Evolutionary conservation across 2,329 filamentous ascomycete species (phyloP).

Genomic region (Macrophomina tecta): DNA sequence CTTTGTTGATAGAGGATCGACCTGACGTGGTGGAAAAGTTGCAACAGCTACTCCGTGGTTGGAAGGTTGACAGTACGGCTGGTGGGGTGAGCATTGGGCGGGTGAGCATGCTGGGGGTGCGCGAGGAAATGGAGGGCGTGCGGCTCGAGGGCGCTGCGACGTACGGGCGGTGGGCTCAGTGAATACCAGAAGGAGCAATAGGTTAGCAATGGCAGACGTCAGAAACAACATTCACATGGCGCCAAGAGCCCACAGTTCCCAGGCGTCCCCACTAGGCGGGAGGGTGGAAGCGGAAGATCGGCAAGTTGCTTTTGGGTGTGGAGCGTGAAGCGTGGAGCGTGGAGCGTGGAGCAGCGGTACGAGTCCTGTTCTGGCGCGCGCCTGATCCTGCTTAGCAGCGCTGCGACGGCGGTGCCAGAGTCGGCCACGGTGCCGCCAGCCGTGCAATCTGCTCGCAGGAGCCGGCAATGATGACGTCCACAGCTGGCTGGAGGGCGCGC

Average conservation of each 20-base stretch:
- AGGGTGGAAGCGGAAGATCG: conserved; percentile 27
- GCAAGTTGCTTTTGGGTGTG: conserved; percentile 10
- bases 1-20: conserved; percentile 78
- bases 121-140: conserved; percentile 74
- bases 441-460: not conserved
- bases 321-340: not conserved
- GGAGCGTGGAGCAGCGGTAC: conserved; percentile 6
- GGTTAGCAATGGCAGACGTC: conserved; percentile 20
- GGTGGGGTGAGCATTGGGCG: conserved; percentile 58
- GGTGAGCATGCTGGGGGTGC: conserved; percentile 72
- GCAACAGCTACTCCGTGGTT: conserved; percentile 67
- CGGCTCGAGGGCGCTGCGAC: conserved; percentile 45
- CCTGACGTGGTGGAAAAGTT: conserved; percentile 66
- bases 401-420: not conserved
- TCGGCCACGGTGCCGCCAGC: conserved; percentile 5
- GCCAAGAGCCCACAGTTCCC: conserved; percentile 20
- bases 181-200: not conserved
- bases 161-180: conserved; percentile 50
- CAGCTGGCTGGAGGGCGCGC: conserved; percentile 4
- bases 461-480: conserved; percentile 9
- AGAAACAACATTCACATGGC: conserved; percentile 5
- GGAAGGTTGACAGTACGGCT: conserved; percentile 58
- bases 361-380: not conserved
- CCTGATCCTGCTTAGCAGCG: not conserved
- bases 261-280: conserved; percentile 18